Evolutionary conservation across 257 asterid genomes (phyloP).

Genomic region (Salvia splendens): DNA sequence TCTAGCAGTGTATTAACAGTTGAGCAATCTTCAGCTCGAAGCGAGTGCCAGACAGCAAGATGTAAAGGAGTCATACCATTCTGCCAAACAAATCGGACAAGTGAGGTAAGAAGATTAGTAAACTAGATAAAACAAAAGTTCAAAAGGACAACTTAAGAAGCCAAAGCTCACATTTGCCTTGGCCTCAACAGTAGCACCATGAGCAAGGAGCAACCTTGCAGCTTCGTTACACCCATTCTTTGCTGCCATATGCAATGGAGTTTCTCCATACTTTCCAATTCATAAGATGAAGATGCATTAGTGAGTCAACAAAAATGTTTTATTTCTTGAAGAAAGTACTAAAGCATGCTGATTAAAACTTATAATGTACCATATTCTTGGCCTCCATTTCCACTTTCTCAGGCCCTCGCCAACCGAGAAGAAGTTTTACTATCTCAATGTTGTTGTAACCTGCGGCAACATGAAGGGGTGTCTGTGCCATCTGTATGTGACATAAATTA

Average conservation of each 20-base stretch:
- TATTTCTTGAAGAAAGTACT: constrained; percentile 21
- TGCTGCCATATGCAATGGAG: constrained; percentile 99
- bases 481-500: constrained; percentile 47
- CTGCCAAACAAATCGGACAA: constrained; percentile 45
- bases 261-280: constrained; percentile 84
- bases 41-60: constrained; percentile 99
- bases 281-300: constrained; percentile 26
- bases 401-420: constrained; percentile 74
- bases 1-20: constrained; percentile 87
- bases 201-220: constrained; percentile 78
- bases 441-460: constrained; percentile 93
- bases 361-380: constrained; percentile 69
- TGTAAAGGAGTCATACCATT: constrained; percentile 98
- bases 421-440: constrained; percentile 67
- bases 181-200: constrained; percentile 84
- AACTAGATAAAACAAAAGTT: constrained; percentile 10
- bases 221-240: constrained; percentile 96
- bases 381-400: constrained; percentile 91
- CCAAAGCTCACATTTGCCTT: constrained; percentile 75
- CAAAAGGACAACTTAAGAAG: constrained; percentile 16
- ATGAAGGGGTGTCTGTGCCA: constrained; percentile 98
- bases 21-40: constrained; percentile 70
- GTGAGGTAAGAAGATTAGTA: constrained; percentile 29
- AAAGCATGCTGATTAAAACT: constrained; percentile 5
- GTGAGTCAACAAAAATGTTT: constrained; percentile 23